phyloP scores from a whole-genome alignment of 2,329 filamentous ascomycete species.

The Xylaria multiplex region DNA sequence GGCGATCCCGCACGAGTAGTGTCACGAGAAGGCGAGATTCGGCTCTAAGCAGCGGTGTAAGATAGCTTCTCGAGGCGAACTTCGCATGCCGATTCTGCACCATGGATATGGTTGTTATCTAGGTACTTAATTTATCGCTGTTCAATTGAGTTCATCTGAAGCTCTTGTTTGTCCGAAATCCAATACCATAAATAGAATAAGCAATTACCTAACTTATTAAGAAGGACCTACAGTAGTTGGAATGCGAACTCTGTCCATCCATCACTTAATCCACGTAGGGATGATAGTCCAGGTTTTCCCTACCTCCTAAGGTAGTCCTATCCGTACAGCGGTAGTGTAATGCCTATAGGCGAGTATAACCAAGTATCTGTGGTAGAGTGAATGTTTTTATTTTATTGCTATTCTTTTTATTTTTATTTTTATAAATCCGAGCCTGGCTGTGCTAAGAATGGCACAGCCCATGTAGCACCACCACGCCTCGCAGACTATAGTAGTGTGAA shows the following conservation, averaged over 20 bases:
- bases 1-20: slow-evolving; percentile 19
- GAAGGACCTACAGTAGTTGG: no score
- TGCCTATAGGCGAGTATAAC: not conserved
- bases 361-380: not conserved
- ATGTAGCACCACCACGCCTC: slow-evolving; percentile 1
- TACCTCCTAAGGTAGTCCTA: no score
- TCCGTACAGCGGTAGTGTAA: not conserved
- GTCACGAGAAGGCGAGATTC: slow-evolving; percentile 6
- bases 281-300: no score
- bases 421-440: not conserved
- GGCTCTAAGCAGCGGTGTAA: not conserved
- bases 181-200: slow-evolving; percentile 8
- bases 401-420: not conserved
- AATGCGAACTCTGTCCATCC: no score
- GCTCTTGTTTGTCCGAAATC: not conserved
- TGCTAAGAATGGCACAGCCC: slow-evolving; percentile 30
- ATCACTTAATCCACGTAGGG: no score
- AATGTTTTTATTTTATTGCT: no score
- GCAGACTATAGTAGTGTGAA: not conserved
- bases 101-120: not conserved
- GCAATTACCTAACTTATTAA: no score
- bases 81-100: slow-evolving; percentile 1
- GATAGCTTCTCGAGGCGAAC: not conserved
- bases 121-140: not conserved
- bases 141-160: not conserved